Base-by-base conservation (phyloP, 2,329 filamentous ascomycete species). In the Cladosporium sp. region DNA sequence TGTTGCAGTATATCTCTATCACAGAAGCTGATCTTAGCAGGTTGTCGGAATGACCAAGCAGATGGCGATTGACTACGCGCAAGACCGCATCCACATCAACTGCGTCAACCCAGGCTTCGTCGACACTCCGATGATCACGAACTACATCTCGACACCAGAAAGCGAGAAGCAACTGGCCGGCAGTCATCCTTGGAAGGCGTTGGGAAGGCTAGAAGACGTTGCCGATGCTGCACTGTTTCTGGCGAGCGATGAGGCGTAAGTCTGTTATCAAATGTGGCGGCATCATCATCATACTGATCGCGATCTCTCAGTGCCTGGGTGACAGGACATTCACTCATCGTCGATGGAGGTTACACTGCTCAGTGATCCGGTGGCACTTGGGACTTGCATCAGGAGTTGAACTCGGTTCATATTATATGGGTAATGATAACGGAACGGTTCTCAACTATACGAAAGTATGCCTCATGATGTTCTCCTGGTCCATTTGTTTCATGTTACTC, bases 21-120 rank as follows among this genome's bases (percentile, higher is more conserved):
- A 15, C 7, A n/a, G 5, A 19, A 4, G 15, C n/a, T 38, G 4
- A 47, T 19, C 11, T 18, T n/a, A 7, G 6, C 22, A 47, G 43
- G 22, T 63, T 3, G 55, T 64, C n/a, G 59, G 58, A 9, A 57
- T 64, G 56, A 63, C 61, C 7, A 61, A 56, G 50, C 53, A 58
- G 34, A 58, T 62, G 47, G 60, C 57, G 6, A 32, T 61, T 15
- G 59, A 63, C 20, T 64, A 62, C 36, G 61, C 60, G 2, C 32
- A 47, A 34, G 56, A 62, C 43, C 52, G 53, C 6, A 64, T 62
- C 11, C 60, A 61, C 20, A 49, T 61, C 37, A 56, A 57, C 29
- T 49, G 45, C 9, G 19, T 60, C n/a, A 53, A 47, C 13, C 55
- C 57, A 8, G 58, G 56, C 7, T 60, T 55, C 40, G 54, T 61